Evolutionary conservation across 148 eudicot genomes (phyloP), one percentile per base, ranked within the genome.

Genomic region (Nepenthes mirabilis): DNA sequence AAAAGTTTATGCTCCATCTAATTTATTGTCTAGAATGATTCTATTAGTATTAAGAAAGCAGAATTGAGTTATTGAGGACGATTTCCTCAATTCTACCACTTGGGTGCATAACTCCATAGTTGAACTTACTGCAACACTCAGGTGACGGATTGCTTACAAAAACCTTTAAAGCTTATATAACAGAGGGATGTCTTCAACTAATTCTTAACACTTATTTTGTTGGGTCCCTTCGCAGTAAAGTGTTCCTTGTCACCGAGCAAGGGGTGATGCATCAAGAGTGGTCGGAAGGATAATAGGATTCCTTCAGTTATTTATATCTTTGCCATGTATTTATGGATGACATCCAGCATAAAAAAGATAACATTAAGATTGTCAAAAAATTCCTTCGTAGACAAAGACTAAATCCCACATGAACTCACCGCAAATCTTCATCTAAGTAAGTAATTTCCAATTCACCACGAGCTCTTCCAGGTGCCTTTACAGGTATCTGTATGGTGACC

Each of bases 381-480:
- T 52, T 52, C 55, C 5, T 11, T 7, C 14, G 32, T 52, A 52
- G 32, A 13, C 32, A 13, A 52, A 5, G 14, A n/a, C 5, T n/a
- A 49, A 5, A 55, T 9, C 23, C 2, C 23, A 54, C 43, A 40
- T 33, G 13, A 58, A 63, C 78, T 59, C 58, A 87, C 97, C 97
- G 75, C 14, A 91, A 59, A 14, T 87, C 97, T 82, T 85, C 93
- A 74, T 91, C 97, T 76, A 91, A 75, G 75, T 85, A 91, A 36
- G 93, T 91, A 35, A 91, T 78, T 59, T 91, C 97, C 65, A 91
- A 71, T 67, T 77, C 78, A 33, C 97, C 97, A 52, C 60, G 67
- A 37, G 97, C 93, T 69, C 74, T 76, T 33, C 70, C 98, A 11
- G 98, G 98, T 32, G 98, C 98, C 77, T 85, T 91, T n/a, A 91